phyloP scores from a whole-genome alignment of 2,329 filamentous ascomycete species.

The Scytalidium sp. region DNA sequence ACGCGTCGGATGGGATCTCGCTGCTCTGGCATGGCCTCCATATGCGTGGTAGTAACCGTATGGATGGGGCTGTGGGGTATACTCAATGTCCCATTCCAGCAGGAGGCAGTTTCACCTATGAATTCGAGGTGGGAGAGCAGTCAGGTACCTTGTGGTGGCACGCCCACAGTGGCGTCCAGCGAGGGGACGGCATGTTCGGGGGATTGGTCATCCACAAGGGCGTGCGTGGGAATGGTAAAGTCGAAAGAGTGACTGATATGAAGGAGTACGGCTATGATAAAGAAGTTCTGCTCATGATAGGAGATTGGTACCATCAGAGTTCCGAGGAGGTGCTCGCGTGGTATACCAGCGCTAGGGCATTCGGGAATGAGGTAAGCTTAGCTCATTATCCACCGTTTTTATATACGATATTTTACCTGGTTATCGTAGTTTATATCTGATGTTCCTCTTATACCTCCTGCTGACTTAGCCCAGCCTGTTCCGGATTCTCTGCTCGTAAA shows the following conservation, averaged over 20 bases:
- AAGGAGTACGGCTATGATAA: constrained; percentile 28
- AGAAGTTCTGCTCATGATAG: constrained; percentile 42
- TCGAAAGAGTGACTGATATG: background rate
- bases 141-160: constrained; percentile 33
- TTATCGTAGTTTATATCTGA: too few relatives aligned
- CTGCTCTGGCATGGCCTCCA: constrained; percentile 47
- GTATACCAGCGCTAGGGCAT: constrained; percentile 39
- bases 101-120: background rate
- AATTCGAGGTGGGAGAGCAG: constrained; percentile 7
- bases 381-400: too few relatives aligned
- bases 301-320: constrained; percentile 46
- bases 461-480: constrained; percentile 33
- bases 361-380: constrained; percentile 37
- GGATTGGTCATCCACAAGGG: constrained; percentile 41
- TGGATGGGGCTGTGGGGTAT: constrained; percentile 2
- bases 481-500: constrained; percentile 36
- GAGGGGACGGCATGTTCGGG: constrained; percentile 45
- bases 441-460: too few relatives aligned
- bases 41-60: constrained; percentile 25
- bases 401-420: too few relatives aligned
- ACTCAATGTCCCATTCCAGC: constrained; percentile 2
- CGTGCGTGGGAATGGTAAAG: constrained; percentile 10
- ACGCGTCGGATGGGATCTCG: constrained; percentile 23
- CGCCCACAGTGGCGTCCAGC: constrained; percentile 38
- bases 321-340: constrained; percentile 38